These are phyloP conservation scores for Jimgerdemannia lactiflua DNA, from an alignment of 192 early-diverging fungal genomes.

Conservation along the genomic window DNA sequence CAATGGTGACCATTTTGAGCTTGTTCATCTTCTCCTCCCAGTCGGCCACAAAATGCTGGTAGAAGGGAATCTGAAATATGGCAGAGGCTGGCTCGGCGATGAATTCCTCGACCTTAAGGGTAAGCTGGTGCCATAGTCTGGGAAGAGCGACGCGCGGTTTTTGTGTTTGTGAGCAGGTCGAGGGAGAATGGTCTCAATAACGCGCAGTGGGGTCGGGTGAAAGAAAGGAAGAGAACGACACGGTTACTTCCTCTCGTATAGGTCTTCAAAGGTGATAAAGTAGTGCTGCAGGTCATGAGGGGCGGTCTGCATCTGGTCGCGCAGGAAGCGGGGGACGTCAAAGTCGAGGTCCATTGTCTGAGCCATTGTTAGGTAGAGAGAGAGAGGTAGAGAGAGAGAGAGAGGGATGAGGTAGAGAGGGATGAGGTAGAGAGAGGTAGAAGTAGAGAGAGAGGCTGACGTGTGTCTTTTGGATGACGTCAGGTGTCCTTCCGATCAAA, in stretches of 20 bases:
- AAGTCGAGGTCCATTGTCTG: constrained; percentile 71
- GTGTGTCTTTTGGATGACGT: background rate
- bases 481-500: background rate
- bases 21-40: constrained; percentile 96
- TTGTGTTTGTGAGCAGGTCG: background rate
- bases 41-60: constrained; percentile 89
- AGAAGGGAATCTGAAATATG: constrained; percentile 76
- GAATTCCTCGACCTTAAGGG: constrained; percentile 74
- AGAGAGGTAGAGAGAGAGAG: background rate
- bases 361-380: background rate
- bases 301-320: constrained; percentile 60
- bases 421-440: constrained; percentile 2
- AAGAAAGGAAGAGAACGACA: background rate
- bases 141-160: background rate
- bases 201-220: background rate
- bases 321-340: constrained; percentile 72
- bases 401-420: background rate
- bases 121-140: constrained; percentile 99
- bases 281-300: constrained; percentile 70
- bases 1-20: constrained; percentile 84
- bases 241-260: constrained; percentile 86
- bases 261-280: constrained; percentile 84
- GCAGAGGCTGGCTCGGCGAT: constrained; percentile 74
- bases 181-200: constrained; percentile 2
- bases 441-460: constrained; percentile 6